Percentiles rank a stretch among this genome's conserved stretches.
Conservation (phyloP, 2,329 filamentous ascomycete genomes). For the Zasmidium citrigriseum region DNA sequence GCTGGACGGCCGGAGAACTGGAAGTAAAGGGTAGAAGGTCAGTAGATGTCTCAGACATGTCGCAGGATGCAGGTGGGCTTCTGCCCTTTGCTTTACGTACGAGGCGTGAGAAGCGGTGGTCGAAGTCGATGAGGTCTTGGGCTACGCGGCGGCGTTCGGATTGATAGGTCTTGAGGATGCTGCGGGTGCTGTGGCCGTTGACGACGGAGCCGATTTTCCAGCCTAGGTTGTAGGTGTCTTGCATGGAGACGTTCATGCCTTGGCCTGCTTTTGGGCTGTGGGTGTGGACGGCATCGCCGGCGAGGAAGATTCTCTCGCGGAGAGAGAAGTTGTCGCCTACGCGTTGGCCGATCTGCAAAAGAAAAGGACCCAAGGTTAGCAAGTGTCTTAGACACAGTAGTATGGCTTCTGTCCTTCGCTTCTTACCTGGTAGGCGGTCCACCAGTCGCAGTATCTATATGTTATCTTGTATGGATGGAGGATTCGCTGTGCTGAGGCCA, state of each 20-base stretch:
- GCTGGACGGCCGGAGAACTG: constrained; percentile 59
- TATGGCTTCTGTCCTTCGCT: too few relatives aligned
- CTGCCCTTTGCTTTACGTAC: too few relatives aligned
- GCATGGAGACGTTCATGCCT: constrained; percentile 40
- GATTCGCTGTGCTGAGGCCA: constrained; percentile 62
- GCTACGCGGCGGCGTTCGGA: constrained; percentile 51
- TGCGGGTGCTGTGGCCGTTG: constrained; percentile 7
- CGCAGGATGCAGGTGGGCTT: too few relatives aligned
- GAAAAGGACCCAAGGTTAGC: background rate
- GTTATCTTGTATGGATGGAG: constrained; percentile 60
- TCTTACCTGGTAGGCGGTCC: constrained; percentile 63
- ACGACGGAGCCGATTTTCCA: constrained; percentile 26
- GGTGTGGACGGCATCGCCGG: constrained; percentile 5
- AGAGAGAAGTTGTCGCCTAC: constrained; percentile 49
- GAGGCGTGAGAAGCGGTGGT: constrained; percentile 59
- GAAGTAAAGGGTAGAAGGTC: too few relatives aligned
- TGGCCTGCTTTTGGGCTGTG: constrained; percentile 40
- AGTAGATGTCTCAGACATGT: too few relatives aligned
- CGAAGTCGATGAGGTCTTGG: constrained; percentile 63
- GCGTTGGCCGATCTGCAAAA: constrained; percentile 63
- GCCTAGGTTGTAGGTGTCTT: constrained; percentile 31
- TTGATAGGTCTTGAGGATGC: constrained; percentile 25
- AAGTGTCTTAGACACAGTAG: too few relatives aligned
- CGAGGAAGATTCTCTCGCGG: constrained; percentile 53
- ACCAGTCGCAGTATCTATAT: constrained; percentile 22